These are phyloP conservation scores for Tetracentron sinense DNA, from an alignment of 164 flowering plant species.

Conservation along the genomic window DNA sequence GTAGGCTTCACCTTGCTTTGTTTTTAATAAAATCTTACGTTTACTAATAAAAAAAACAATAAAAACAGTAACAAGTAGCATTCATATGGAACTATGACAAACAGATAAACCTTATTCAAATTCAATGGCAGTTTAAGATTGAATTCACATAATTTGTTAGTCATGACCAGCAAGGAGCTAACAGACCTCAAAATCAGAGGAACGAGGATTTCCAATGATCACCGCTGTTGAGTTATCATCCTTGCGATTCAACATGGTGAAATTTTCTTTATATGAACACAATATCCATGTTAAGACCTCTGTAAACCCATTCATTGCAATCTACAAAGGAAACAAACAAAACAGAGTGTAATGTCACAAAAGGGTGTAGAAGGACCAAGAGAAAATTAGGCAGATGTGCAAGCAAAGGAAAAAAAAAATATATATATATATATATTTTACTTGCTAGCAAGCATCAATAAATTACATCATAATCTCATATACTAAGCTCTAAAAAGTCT, in stretches of 20 bases:
- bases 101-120: no score
- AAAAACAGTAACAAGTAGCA: no score
- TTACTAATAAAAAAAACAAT: no score
- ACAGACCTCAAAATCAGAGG: constrained; percentile 92
- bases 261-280: constrained; percentile 77
- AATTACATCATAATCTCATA: no score
- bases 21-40: no score
- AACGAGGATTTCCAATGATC: constrained; percentile 79
- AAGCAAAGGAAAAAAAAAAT: not conserved
- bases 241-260: constrained; percentile 66
- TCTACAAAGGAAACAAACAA: constrained; percentile 28
- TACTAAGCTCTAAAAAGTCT: no score
- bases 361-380: not conserved
- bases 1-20: no score
- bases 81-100: no score
- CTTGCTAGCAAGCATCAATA: not conserved
- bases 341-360: not conserved
- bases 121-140: not conserved
- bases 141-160: not conserved
- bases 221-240: constrained; percentile 74
- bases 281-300: constrained; percentile 88
- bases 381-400: not conserved
- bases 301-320: constrained; percentile 77
- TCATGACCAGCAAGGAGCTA: not conserved
- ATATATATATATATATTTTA: no score